Conservation (phyloP, 805 yeast species). For the Saturnispora silvae region DNA sequence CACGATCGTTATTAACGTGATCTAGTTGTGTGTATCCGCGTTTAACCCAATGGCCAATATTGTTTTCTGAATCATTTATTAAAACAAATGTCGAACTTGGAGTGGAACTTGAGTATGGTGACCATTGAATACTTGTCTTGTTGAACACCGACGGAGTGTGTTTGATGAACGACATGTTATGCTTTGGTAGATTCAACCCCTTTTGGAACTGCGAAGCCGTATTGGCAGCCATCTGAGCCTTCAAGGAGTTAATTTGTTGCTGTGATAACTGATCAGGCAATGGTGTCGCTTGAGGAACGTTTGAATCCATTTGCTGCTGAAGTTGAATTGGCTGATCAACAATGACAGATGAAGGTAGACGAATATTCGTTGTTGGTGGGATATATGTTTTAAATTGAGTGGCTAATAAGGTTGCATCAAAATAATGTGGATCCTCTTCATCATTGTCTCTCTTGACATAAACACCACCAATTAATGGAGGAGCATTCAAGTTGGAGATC, state of each 20-base stretch:
- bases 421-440: constrained; percentile 71
- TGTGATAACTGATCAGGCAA: constrained; percentile 2
- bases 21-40: constrained; percentile 26
- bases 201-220: constrained; percentile 8
- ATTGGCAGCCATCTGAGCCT: constrained; percentile 2
- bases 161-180: constrained; percentile 16
- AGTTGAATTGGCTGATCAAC: constrained; percentile 9
- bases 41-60: constrained; percentile 26
- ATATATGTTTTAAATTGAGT: constrained; percentile 23
- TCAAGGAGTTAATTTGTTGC: constrained; percentile 4
- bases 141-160: constrained; percentile 26
- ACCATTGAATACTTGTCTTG: constrained; percentile 21
- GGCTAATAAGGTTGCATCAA: constrained; percentile 20
- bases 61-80: constrained; percentile 27
- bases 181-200: constrained; percentile 9
- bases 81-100: constrained; percentile 26
- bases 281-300: constrained; percentile 8
- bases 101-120: constrained; percentile 24
- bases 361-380: constrained; percentile 23
- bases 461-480: constrained; percentile 91
- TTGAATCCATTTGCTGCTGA: not conserved
- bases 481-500: constrained; percentile 75
- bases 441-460: constrained; percentile 65
- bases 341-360: constrained; percentile 15
- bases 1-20: constrained; percentile 22